Percentiles rank a stretch among this genome's conserved stretches.
Evolutionary conservation across 108 stramenopile species (phyloP).

Genomic region (Bacterosira constricta): DNA sequence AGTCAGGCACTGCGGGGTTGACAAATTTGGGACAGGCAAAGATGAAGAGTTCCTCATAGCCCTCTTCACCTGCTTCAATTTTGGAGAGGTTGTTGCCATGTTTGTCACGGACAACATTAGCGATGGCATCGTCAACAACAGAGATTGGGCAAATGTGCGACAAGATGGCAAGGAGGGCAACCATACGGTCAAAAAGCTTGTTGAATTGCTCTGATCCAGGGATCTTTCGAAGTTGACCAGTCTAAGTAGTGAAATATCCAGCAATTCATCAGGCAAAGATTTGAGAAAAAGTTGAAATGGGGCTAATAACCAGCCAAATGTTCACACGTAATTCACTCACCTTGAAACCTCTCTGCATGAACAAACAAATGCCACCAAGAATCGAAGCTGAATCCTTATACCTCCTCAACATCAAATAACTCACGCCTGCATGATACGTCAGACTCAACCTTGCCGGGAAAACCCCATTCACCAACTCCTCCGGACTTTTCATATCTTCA

Average conservation of each 20-base stretch:
- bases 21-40: constrained; percentile 95
- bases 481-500: constrained; percentile 60
- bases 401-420: constrained; percentile 92
- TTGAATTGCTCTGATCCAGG: constrained; percentile 79
- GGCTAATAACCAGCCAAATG: no score
- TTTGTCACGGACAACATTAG: constrained; percentile 80
- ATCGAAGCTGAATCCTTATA: constrained; percentile 90
- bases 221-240: constrained; percentile 76
- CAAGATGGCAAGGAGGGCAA: constrained; percentile 84
- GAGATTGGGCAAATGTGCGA: constrained; percentile 69
- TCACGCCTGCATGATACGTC: constrained; percentile 93
- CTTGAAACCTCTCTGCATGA: constrained; percentile 86
- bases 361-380: constrained; percentile 76
- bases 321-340: no score
- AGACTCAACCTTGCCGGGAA: constrained; percentile 88
- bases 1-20: constrained; percentile 82
- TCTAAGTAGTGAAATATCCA: constrained; percentile 26
- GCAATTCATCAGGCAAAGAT: no score
- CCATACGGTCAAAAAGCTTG: constrained; percentile 89
- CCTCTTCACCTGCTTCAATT: constrained; percentile 81
- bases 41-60: constrained; percentile 86
- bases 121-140: constrained; percentile 80
- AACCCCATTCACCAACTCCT: constrained; percentile 73
- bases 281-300: no score
- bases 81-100: constrained; percentile 83